Evolutionary conservation across 176 grass and related monocot species (phyloP), one percentile per base, ranked within the genome.

Genomic region (Oryza punctata): DNA sequence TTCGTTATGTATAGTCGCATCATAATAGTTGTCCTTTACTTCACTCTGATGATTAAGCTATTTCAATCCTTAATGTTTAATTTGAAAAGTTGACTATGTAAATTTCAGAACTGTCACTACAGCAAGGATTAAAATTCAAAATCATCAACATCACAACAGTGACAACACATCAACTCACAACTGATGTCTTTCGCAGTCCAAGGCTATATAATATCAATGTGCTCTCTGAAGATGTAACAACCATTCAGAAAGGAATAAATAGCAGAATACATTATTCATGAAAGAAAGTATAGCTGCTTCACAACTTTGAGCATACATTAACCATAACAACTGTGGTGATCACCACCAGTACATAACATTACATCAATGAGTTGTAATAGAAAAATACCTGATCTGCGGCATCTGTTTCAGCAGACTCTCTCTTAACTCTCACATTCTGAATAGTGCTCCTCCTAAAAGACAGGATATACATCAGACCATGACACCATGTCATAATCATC

Each of bases 361-460:
- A 84, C 52, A 81, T 66, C 38, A 73, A 40, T 13, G n/a, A 69
- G 47, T 64, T 73, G 63, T 63, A 85, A 82, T n/a, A 80, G 37
- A 66, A 75, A 73, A 69, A 10, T 50, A 94, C 93, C 97, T 83
- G 84, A 85, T 94, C 78, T 74, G 35, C 23, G 35, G 67, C 59
- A 25, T 92, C 78, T 30, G 73, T 75, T 43, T 96, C 97, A 80
- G 71, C 50, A 87, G 87, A 87, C 69, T 99, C 97, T 82, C 84
- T 91, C 86, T 96, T 92, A 63, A 92, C 84, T 89, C 83, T 92
- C 23, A 69, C 63, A 87, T 69, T 69, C 38, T 87, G 88, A 69
- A 86, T 85, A 84, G 18, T 87, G 70, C 63, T 89, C 76, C 84
- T 96, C 87, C 93, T 99, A 77, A 29, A 70, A 78, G 37, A 41